Percentiles rank a stretch among this genome's conserved stretches.
Conservation (phyloP, 1,284 basidiomycete genomes). For the Abortiporus biennis region DNA sequence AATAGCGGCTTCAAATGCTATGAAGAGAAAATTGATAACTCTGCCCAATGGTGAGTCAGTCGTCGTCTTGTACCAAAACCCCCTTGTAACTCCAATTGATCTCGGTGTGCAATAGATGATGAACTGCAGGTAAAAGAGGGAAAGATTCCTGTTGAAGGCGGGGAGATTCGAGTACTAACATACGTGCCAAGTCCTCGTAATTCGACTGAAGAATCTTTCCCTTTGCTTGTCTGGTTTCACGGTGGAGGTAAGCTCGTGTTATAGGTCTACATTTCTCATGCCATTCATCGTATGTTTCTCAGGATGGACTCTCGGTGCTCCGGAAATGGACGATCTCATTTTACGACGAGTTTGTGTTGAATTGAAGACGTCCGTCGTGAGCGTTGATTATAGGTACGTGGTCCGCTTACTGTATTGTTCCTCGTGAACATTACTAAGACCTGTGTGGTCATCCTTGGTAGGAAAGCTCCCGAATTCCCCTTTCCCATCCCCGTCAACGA, state of each 20-base stretch:
- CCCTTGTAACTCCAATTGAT: background rate
- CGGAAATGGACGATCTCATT: conserved; percentile 13
- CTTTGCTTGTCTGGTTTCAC: conserved; percentile 5
- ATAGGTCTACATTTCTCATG: background rate
- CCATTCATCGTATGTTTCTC: background rate
- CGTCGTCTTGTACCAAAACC: background rate
- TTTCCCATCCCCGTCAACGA: conserved; percentile 34
- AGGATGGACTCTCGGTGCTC: conserved; percentile 12
- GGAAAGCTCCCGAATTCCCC: conserved; percentile 32
- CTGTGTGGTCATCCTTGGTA: background rate
- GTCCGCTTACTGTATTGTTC: background rate
- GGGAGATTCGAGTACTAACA: conserved; percentile 3
- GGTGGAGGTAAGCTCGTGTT: conserved; percentile 1
- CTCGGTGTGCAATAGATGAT: background rate
- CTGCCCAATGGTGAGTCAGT: background rate
- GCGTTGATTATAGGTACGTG: conserved; percentile 17
- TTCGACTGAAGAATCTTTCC: background rate
- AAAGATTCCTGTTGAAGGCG: conserved; percentile 2
- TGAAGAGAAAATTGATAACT: background rate
- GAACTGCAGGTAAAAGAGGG: conserved; percentile 1
- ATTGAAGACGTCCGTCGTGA: conserved; percentile 13
- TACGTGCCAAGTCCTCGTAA: background rate
- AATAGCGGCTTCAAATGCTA: background rate
- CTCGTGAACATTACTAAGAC: background rate
- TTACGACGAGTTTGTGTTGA: conserved; percentile 15